phyloP scores from a whole-genome alignment of 164 flowering plant genomes.

The Malania oleifera region DNA sequence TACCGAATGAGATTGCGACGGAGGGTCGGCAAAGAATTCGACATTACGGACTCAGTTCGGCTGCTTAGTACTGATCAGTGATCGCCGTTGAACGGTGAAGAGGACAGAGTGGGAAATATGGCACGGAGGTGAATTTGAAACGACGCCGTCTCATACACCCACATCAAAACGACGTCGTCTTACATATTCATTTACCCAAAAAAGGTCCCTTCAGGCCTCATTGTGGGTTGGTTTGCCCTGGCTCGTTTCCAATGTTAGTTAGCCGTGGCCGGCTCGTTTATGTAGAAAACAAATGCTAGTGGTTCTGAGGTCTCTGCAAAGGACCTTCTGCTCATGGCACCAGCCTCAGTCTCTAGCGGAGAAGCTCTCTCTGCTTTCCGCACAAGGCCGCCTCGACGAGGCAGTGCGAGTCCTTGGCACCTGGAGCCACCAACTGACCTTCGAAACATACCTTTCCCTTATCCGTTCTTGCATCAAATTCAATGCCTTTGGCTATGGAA shows the following conservation, averaged over 20 bases:
- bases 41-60: slow-evolving; percentile 22
- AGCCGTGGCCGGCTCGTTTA: too few species aligned
- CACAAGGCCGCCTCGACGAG: slow-evolving; percentile 18
- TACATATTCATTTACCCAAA: too few species aligned
- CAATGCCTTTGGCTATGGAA: slow-evolving; percentile 22
- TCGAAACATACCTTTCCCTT: slow-evolving; percentile 18
- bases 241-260: too few species aligned
- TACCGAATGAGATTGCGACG: slow-evolving; percentile 30
- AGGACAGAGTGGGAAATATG: too few species aligned
- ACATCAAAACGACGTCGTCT: too few species aligned
- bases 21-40: slow-evolving; percentile 15
- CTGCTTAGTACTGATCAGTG: background rate
- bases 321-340: slow-evolving; percentile 10
- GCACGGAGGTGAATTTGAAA: too few species aligned
- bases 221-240: too few species aligned
- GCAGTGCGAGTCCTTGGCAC: slow-evolving; percentile 13
- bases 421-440: background rate
- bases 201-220: too few species aligned
- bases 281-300: slow-evolving; percentile 11
- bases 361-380: slow-evolving; percentile 7
- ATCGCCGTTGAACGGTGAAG: too few species aligned
- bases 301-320: slow-evolving; percentile 5
- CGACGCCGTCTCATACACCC: too few species aligned
- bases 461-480: slow-evolving; percentile 24
- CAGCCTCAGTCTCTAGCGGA: slow-evolving; percentile 10